Conservation (phyloP, 768 basidiomycete species). For the Serendipita sp. region DNA sequence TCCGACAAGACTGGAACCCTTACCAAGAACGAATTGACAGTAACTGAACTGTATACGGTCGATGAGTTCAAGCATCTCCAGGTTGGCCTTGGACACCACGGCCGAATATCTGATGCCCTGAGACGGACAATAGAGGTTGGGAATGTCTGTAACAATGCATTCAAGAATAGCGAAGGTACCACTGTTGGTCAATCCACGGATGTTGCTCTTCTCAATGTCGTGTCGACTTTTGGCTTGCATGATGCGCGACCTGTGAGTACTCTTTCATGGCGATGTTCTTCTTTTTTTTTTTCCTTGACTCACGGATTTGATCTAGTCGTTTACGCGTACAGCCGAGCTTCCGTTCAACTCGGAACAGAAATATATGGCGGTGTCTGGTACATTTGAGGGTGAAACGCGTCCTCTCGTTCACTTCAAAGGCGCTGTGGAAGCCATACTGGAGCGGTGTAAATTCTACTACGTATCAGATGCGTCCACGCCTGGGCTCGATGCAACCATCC, state of each 20-base stretch:
- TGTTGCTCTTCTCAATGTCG: conserved; percentile 73
- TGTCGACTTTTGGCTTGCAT: conserved; percentile 45
- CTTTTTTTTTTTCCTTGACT: background rate
- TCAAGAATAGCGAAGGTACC: conserved; percentile 51
- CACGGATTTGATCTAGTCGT: conserved; percentile 43
- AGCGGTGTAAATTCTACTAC: conserved; percentile 78
- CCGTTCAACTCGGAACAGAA: conserved; percentile 92
- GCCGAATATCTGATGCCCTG: conserved; percentile 44
- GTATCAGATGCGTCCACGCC: conserved; percentile 84
- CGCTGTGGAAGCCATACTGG: conserved; percentile 74
- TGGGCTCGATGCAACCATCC: conserved; percentile 50
- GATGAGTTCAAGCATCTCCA: conserved; percentile 66
- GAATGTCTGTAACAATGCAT: conserved; percentile 80
- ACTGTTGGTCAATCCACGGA: conserved; percentile 86
- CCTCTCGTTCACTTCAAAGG: conserved; percentile 78
- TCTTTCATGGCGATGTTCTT: background rate
- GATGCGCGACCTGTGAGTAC: conserved; percentile 56
- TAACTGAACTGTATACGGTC: conserved; percentile 73
- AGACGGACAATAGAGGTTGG: conserved; percentile 68
- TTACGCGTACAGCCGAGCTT: conserved; percentile 58
- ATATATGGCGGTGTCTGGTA: conserved; percentile 80
- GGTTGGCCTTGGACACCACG: conserved; percentile 17
- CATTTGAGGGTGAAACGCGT: conserved; percentile 29
- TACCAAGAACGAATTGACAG: conserved; percentile 93
- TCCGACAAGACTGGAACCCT: conserved; percentile 95